Percentiles rank a stretch among this genome's conserved stretches.
Conservation (phyloP, 106 monocot genomes). For the Triglochin maritima region DNA sequence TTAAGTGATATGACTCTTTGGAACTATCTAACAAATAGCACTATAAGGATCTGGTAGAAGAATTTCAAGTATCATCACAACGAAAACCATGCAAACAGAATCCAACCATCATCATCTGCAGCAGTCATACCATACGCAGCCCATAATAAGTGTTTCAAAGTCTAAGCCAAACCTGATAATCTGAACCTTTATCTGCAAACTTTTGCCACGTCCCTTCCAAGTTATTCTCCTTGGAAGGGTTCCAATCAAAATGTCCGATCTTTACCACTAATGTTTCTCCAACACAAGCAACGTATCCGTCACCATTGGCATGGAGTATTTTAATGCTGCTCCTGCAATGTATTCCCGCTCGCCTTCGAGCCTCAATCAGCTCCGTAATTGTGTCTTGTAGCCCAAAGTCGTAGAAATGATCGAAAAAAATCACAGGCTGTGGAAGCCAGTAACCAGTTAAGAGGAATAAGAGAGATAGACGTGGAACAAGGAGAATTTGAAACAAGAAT, state of each 20-base stretch:
- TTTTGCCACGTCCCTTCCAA: slow-evolving; percentile 34
- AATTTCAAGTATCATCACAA: too few relatives aligned
- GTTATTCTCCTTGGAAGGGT: slow-evolving; percentile 28
- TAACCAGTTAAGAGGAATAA: background rate
- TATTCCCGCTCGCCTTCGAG: slow-evolving; percentile 22
- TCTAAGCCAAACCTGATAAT: slow-evolving; percentile 34
- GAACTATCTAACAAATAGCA: too few relatives aligned
- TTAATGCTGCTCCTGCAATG: slow-evolving; percentile 17
- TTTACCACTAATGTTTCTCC: slow-evolving; percentile 25
- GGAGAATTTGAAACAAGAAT: background rate
- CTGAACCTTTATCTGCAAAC: slow-evolving; percentile 21
- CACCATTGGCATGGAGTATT: slow-evolving; percentile 26
- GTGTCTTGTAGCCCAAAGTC: slow-evolving; percentile 33
- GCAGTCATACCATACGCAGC: too few relatives aligned
- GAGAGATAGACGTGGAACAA: background rate
- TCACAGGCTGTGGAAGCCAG: slow-evolving; percentile 16
- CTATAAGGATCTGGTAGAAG: too few relatives aligned
- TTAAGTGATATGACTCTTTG: too few relatives aligned
- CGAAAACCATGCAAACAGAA: too few relatives aligned
- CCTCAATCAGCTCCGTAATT: slow-evolving; percentile 28
- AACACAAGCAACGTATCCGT: slow-evolving; percentile 21
- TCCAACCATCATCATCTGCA: too few relatives aligned
- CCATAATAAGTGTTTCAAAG: background rate
- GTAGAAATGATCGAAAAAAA: slow-evolving; percentile 35
- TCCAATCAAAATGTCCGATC: slow-evolving; percentile 27